phyloP scores from a whole-genome alignment of 2,329 filamentous ascomycete species.

The Hymenoscyphus albidus region DNA sequence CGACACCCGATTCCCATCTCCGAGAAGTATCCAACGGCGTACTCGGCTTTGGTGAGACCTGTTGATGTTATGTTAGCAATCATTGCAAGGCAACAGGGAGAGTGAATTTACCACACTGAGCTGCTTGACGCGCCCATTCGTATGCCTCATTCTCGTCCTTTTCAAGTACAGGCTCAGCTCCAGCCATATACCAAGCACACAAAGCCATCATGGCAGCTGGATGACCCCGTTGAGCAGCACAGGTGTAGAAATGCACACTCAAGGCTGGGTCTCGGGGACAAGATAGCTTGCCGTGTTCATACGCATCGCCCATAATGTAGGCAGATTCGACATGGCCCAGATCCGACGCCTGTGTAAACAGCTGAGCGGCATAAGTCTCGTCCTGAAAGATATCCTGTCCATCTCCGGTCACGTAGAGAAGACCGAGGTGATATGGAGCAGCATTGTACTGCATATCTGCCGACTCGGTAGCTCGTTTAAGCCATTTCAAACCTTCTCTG shows the following conservation, averaged over 20 bases:
- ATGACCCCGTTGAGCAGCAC: conserved; percentile 80
- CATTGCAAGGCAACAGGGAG: background rate
- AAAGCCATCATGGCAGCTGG: conserved; percentile 94
- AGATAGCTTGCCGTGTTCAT: conserved; percentile 83
- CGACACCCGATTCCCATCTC: conserved; percentile 98
- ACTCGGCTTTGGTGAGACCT: conserved; percentile 65
- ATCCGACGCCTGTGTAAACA: conserved; percentile 92
- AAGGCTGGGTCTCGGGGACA: conserved; percentile 89
- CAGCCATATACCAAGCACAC: conserved; percentile 98
- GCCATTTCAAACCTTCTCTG: conserved; percentile 90
- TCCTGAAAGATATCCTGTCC: conserved; percentile 94
- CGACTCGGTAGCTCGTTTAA: conserved; percentile 87
- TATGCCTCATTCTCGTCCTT: conserved; percentile 96
- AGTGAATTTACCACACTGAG: conserved; percentile 67
- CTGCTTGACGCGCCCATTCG: conserved; percentile 88
- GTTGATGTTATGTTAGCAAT: conserved; percentile 7
- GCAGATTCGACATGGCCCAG: conserved; percentile 83
- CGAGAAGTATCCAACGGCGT: conserved; percentile 93
- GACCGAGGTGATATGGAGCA: conserved; percentile 84
- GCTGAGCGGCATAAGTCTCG: conserved; percentile 81
- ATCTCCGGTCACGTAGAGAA: conserved; percentile 87
- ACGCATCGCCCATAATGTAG: conserved; percentile 89
- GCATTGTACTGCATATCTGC: conserved; percentile 90
- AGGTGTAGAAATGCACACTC: conserved; percentile 96
- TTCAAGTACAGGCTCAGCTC: conserved; percentile 84